Base-by-base conservation (phyloP, 2,329 filamentous ascomycete genomes). In the Beauveria brongniartii region DNA sequence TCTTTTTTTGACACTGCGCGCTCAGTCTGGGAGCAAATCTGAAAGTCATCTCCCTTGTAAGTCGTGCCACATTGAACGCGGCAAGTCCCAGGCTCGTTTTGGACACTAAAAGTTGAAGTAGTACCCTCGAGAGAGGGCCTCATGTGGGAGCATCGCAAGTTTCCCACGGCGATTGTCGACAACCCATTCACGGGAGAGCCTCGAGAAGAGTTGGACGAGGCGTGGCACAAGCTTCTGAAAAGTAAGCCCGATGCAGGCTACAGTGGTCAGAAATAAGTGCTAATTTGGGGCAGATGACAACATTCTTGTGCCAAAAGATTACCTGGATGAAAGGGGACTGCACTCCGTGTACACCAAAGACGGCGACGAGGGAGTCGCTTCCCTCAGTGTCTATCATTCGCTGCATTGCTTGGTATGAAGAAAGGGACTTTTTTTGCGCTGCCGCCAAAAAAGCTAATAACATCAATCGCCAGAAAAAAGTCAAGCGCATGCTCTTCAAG, bases 401-500 rank as follows among this genome's bases (percentile, higher is more conserved):
- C 48, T 52, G 14, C 48, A 52, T 37, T 52, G 48, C 9, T 24
- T 52, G 30, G 48, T 52, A 52, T 8, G 28, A 7, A 20, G 12
- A 26, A 16, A 37, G 1, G 12, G n/a, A 1, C 3, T 1, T 10
- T 24, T 24, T 48, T 22, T 24, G 43, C 43, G 10, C n/a, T 8
- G 7, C 26, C 7, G 50, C 20, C 18, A 12, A 34, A 20, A 37
- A 14, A 51, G 48, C 48, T 52, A 37, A 52, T 1, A 14, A 3
- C 1, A 12, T 14, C 2, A 1, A 5, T 37, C 12, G 34, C 28
- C 22, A 59, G 56, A 59, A 59, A 59, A 59, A 52, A 30, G 47
- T 59, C 34, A 54, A 44, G 40, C 30, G 57, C 18, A 53, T 59
- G 57, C 34, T 59, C 16, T 46, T 44, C 48, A 59, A 46, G 10